These are phyloP conservation scores for Candida takata DNA, from an alignment of 805 yeast genomes.

Conservation along the genomic window DNA sequence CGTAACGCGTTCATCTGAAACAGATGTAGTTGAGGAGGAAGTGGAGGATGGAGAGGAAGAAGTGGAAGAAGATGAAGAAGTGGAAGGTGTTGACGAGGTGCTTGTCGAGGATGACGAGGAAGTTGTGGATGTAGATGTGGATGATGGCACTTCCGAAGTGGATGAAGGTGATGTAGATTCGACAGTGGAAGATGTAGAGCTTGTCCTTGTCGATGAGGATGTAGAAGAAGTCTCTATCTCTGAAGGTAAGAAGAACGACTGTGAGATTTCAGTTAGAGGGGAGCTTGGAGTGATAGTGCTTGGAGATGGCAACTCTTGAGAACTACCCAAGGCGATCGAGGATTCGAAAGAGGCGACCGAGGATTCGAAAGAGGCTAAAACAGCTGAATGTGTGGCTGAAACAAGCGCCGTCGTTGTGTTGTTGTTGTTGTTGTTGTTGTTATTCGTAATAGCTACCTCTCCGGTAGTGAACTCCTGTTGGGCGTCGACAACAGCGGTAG, in stretches of 20 bases:
- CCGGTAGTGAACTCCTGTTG: too few species aligned
- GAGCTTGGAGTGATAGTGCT: too few species aligned
- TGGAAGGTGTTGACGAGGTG: slow-evolving; percentile 4
- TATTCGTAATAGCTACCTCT: too few species aligned
- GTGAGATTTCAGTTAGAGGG: not conserved
- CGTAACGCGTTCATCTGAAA: slow-evolving; percentile 7
- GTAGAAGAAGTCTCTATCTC: slow-evolving; percentile 1
- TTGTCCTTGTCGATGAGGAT: not conserved
- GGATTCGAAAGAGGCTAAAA: too few species aligned
- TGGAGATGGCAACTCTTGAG: too few species aligned
- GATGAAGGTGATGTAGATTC: slow-evolving; percentile 5
- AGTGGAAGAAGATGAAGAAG: slow-evolving; percentile 9
- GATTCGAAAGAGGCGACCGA: too few species aligned
- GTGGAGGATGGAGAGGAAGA: slow-evolving; percentile 10
- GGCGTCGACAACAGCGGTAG: too few species aligned
- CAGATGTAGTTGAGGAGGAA: slow-evolving; percentile 4
- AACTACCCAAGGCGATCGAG: too few species aligned
- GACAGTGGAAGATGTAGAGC: not conserved
- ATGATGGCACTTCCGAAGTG: slow-evolving; percentile 2
- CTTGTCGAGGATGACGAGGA: slow-evolving; percentile 7
- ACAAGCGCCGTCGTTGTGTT: too few species aligned
- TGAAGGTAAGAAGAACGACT: not conserved
- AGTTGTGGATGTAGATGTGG: slow-evolving; percentile 6
- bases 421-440: too few species aligned
- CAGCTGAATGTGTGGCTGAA: too few species aligned